Evolutionary conservation across 768 basidiomycete genomes (phyloP).

Genomic region (Tylopilus rubrobrunneus): DNA sequence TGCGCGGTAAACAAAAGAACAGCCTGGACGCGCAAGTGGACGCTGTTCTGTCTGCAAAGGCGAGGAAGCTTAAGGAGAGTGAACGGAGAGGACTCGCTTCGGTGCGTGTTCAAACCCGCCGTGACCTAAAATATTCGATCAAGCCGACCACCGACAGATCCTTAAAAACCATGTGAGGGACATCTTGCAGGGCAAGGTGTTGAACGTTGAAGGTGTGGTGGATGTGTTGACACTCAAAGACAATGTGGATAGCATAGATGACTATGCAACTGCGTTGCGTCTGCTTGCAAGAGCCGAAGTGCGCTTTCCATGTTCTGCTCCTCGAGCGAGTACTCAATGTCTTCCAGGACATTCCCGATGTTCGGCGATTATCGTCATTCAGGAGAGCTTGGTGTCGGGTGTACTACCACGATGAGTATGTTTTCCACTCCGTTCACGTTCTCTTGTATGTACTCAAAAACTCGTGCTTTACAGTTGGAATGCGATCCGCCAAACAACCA

Average conservation of each 20-base stretch:
- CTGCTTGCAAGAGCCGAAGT: conserved; percentile 58
- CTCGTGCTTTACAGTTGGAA: conserved; percentile 60
- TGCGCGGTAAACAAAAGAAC: conserved; percentile 54
- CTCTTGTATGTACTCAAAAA: not conserved
- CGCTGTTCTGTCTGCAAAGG: conserved; percentile 53
- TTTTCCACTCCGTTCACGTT: conserved; percentile 9
- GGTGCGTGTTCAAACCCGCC: conserved; percentile 17
- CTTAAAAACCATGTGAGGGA: conserved; percentile 67
- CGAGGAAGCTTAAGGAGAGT: conserved; percentile 34
- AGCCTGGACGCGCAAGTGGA: conserved; percentile 69
- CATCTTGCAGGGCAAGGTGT: conserved; percentile 68
- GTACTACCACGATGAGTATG: conserved; percentile 86
- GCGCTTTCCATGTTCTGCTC: conserved; percentile 12
- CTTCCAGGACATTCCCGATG: conserved; percentile 64
- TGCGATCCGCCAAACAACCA: conserved; percentile 65
- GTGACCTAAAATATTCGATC: not conserved
- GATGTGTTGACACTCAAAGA: conserved; percentile 87
- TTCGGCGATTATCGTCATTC: conserved; percentile 64
- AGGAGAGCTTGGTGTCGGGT: conserved; percentile 83
- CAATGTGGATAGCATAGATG: conserved; percentile 53
- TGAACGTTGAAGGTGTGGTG: conserved; percentile 75
- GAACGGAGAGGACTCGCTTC: conserved; percentile 49
- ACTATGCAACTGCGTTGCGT: conserved; percentile 67
- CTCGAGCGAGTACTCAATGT: not conserved
- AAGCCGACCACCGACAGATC: conserved; percentile 37